These are phyloP conservation scores for Populus trichocarpa DNA, from an alignment of 441 rosid species.

Conservation along the genomic window DNA sequence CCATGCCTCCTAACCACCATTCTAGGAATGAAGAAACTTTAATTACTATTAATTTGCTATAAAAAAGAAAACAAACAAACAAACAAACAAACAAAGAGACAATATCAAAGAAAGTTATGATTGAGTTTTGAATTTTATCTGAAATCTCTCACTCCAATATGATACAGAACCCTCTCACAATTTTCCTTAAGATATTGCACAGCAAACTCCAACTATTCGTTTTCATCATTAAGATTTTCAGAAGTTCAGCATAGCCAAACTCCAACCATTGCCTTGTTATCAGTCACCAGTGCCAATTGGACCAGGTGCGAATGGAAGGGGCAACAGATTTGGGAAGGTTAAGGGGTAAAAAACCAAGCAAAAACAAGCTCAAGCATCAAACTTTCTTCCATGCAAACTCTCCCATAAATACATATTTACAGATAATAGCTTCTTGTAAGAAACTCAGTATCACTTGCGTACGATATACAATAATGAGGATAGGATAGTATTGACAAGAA, in stretches of 20 bases:
- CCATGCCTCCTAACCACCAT: neutral
- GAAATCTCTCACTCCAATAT: neutral
- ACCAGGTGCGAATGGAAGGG: neutral
- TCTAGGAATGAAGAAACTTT: neutral
- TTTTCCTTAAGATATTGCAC: neutral
- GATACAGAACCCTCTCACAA: neutral
- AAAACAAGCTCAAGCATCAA: neutral
- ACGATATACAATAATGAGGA: too few species aligned
- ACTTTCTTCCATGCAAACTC: neutral
- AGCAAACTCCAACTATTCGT: neutral
- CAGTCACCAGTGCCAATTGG: neutral
- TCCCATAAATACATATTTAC: neutral
- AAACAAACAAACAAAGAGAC: neutral
- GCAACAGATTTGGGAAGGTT: too few species aligned
- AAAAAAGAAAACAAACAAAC: neutral
- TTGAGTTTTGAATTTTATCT: neutral
- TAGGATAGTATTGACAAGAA: neutral
- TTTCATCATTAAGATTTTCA: neutral
- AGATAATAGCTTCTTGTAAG: neutral
- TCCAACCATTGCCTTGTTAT: neutral
- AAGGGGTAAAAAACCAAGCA: neutral
- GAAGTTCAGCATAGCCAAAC: neutral
- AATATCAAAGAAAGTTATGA: neutral
- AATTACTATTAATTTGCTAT: neutral
- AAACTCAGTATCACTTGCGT: neutral